Evolutionary conservation across 495 filamentous ascomycete genomes (phyloP).

Genomic region (Neurospora africana): DNA sequence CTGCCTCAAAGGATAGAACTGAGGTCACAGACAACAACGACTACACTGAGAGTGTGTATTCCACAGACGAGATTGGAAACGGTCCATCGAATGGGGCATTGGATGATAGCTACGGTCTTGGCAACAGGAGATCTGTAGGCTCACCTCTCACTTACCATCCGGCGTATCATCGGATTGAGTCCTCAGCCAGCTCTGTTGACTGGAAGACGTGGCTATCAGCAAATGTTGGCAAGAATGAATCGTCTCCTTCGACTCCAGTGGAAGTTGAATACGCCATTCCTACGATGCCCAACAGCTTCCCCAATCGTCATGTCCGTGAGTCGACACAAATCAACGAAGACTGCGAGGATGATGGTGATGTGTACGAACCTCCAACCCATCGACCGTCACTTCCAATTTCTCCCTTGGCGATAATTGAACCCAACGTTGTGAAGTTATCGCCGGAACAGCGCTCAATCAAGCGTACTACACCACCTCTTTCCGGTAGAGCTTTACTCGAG

Average conservation of each 20-base stretch:
- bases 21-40: slow-evolving; percentile 22
- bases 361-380: slow-evolving; percentile 8
- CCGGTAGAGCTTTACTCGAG: slow-evolving; percentile 2
- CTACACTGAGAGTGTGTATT: slow-evolving; percentile 37
- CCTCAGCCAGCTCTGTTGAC: slow-evolving; percentile 36
- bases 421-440: slow-evolving; percentile 14
- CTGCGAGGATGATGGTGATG: slow-evolving; percentile 16
- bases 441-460: slow-evolving; percentile 9
- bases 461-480: slow-evolving; percentile 8
- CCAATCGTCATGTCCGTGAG: slow-evolving; percentile 47
- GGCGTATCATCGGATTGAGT: slow-evolving; percentile 23
- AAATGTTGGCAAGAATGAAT: slow-evolving; percentile 39
- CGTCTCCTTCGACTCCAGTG: slow-evolving; percentile 11
- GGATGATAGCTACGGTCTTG: not conserved
- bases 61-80: slow-evolving; percentile 16
- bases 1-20: slow-evolving; percentile 16
- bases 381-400: slow-evolving; percentile 12
- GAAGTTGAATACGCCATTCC: slow-evolving; percentile 30
- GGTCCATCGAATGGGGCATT: not conserved
- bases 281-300: slow-evolving; percentile 21
- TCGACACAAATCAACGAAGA: slow-evolving; percentile 48
- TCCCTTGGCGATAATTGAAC: slow-evolving; percentile 14
- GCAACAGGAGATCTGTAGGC: not conserved
- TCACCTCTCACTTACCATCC: slow-evolving; percentile 14
- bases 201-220: slow-evolving; percentile 46